phyloP scores from a whole-genome alignment of 148 eudicot species.

The Diospyros lotus region DNA sequence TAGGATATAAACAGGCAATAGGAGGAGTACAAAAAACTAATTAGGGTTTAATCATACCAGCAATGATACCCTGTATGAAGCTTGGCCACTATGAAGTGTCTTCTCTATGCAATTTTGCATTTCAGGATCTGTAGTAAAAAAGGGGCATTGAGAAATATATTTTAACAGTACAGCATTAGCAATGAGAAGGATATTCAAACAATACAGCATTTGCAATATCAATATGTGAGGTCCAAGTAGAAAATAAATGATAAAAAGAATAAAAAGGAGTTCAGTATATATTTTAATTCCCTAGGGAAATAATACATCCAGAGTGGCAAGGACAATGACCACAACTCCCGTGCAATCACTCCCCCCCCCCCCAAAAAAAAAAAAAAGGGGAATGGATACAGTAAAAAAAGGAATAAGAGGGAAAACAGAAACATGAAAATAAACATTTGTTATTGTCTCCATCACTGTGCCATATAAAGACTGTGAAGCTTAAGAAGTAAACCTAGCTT shows the following conservation, averaged over 20 bases:
- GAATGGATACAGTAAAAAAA: no score
- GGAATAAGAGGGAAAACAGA: no score
- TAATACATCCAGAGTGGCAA: not conserved
- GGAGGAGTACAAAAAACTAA: slow-evolving; percentile 3
- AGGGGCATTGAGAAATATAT: slow-evolving; percentile 6
- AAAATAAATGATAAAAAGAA: not conserved
- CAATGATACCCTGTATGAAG: slow-evolving; percentile 62
- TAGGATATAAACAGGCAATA: not conserved
- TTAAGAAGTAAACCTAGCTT: no score
- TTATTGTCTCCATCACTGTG: no score
- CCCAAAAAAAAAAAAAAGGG: no score
- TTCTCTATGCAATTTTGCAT: slow-evolving; percentile 67
- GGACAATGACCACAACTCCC: no score
- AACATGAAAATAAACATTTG: no score
- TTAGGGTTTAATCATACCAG: slow-evolving; percentile 41
- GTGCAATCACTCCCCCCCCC: no score
- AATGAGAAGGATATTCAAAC: slow-evolving; percentile 4
- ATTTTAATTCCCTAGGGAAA: not conserved
- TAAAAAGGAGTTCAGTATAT: not conserved
- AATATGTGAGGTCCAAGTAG: not conserved
- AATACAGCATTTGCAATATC: not conserved
- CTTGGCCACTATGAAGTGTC: slow-evolving; percentile 57
- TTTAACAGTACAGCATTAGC: not conserved
- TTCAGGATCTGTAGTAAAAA: slow-evolving; percentile 47
- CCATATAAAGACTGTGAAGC: no score